Evolutionary conservation across 176 grass and related monocot species (phyloP), one percentile per base, ranked within the genome.

Genomic region (Miscanthus lutarioriparius): DNA sequence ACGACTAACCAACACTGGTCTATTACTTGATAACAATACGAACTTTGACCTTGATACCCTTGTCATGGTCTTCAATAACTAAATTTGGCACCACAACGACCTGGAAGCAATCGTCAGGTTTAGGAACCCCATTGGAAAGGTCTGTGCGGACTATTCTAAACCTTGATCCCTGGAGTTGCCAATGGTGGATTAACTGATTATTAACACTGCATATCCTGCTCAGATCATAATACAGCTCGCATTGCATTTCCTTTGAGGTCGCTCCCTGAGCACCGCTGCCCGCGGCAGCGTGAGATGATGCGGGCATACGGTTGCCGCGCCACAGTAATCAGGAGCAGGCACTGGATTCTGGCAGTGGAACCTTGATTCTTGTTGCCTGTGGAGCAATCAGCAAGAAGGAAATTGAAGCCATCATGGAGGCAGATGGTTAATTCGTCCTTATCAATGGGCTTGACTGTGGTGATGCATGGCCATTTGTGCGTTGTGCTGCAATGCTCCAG

Each of bases 371-470:
- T 23, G 9, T 59, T 25, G 3, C 8, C 9, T 0, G 27, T 53
- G 45, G 3, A 0, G 15, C 22, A 26, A 41, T 47, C n/a, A 26
- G 70, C 40, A 0, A 49, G 25, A 0, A 75, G 1, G 15, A 75
- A 53, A 17, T 75, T 53, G 44, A 75, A 53, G 3, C 72, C 45
- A 2, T 75, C 27, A 20, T 20, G 26, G 16, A 75, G 26, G 12
- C 5, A 0, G 23, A 28, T 6, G 4, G 10, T 25, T 5, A 25
- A 25, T 12, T 23, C 4, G 6, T 4, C 1, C 0, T 45, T 0
- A 1, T 1, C 11, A 0, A 26, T 6, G 1, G 23, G 23, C 13
- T 14, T 73, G 25, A 10, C 40, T 15, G 2, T 47, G 40, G 41
- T 48, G 70, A 38, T 13, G 20, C 10, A 37, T 6, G 68, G 68